Evolutionary conservation across 768 basidiomycete genomes (phyloP).

Genomic region (Kwoniella shandongensis): DNA sequence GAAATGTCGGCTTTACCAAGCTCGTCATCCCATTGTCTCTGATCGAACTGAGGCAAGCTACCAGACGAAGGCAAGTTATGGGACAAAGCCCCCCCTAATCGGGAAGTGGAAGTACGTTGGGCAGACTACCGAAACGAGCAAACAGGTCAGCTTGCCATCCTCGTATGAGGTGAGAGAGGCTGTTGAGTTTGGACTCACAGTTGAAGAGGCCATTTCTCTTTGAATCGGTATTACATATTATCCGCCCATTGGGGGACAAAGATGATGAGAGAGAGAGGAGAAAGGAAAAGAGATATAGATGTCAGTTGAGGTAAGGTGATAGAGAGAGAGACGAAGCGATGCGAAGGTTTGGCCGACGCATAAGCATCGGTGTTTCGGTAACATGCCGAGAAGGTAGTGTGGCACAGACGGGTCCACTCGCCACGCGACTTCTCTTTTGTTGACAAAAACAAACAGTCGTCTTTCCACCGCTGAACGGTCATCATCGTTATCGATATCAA

Average conservation of each 20-base stretch:
- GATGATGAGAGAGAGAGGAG: constrained; percentile 2
- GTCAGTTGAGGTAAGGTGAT: background rate
- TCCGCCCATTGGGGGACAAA: constrained; percentile 13
- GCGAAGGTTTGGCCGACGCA: background rate
- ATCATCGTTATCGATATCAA: no score
- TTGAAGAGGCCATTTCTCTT: constrained; percentile 13
- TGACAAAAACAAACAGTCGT: background rate
- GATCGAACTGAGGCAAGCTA: constrained; percentile 9
- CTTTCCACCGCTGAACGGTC: no score
- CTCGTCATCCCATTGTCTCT: constrained; percentile 67
- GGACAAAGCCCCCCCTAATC: background rate
- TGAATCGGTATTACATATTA: constrained; percentile 14
- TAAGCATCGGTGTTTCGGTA: constrained; percentile 6
- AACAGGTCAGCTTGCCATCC: no score
- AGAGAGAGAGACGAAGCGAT: background rate
- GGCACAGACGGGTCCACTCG: background rate
- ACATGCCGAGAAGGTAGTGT: background rate
- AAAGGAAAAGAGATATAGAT: constrained; percentile 3
- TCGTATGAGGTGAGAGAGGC: no score
- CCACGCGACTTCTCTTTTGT: constrained; percentile 6
- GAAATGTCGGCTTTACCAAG: constrained; percentile 78
- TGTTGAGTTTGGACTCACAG: constrained; percentile 9
- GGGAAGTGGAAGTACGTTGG: background rate
- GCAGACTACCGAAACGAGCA: no score
- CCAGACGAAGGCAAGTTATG: background rate